Conservation (phyloP, 352 stramenopile genomes). For the Globisporangium acanthophoron region DNA sequence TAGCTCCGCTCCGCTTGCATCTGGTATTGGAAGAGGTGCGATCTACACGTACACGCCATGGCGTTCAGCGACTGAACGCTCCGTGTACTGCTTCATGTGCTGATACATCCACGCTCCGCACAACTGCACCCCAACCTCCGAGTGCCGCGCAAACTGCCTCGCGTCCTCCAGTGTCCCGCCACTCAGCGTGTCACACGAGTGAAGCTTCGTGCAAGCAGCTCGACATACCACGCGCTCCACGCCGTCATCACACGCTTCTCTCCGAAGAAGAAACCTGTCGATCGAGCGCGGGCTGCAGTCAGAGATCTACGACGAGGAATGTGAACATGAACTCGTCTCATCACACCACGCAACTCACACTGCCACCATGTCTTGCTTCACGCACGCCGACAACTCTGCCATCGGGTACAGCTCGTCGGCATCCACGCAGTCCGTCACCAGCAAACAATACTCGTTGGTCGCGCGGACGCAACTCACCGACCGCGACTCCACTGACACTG, state of each 20-base stretch:
- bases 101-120: slow-evolving; percentile 1
- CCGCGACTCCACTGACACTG: slow-evolving; percentile 2
- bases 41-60: too few species aligned
- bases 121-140: neutral
- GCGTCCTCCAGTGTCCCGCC: neutral
- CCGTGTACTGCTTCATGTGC: neutral
- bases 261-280: neutral
- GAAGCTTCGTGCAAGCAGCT: slow-evolving; percentile 2
- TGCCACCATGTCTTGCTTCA: slow-evolving; percentile 1
- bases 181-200: neutral
- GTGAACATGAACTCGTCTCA: neutral
- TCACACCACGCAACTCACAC: neutral
- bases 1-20: too few species aligned
- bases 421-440: slow-evolving; percentile 6
- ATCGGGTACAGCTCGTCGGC: slow-evolving; percentile 2
- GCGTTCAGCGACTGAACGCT: neutral
- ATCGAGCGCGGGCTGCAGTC: neutral
- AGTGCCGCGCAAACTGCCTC: slow-evolving; percentile 1
- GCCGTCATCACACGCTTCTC: slow-evolving; percentile 3
- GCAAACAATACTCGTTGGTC: slow-evolving; percentile 1
- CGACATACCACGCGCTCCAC: slow-evolving; percentile 6
- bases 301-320: neutral
- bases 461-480: neutral
- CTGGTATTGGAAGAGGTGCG: too few species aligned
- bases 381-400: neutral